phyloP scores from a whole-genome alignment of 2,329 filamentous ascomycete genomes.

The Aureobasidium sp. region DNA sequence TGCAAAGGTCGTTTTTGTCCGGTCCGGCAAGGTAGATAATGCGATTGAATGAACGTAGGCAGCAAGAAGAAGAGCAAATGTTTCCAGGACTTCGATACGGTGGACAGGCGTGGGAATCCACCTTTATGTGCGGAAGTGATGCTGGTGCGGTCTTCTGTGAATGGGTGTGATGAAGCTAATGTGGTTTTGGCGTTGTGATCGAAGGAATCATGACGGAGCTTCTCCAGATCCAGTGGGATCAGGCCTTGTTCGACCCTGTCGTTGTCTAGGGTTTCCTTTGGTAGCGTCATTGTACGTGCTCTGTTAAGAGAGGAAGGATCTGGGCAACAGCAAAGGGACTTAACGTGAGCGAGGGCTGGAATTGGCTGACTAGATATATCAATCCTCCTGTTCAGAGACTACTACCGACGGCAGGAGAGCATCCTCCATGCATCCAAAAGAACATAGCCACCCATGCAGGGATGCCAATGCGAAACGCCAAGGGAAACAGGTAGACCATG shows the following conservation, averaged over 20 bases:
- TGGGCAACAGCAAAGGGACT: neutral
- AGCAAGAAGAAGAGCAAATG: neutral
- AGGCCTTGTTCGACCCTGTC: neutral
- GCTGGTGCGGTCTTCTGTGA: neutral
- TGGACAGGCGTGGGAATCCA: neutral
- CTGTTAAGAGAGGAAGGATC: neutral
- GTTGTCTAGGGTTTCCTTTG: neutral
- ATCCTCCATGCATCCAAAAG: neutral
- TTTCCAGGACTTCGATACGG: neutral
- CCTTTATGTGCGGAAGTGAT: neutral
- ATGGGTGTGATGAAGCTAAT: neutral
- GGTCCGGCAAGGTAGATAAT: neutral
- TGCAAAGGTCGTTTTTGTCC: neutral
- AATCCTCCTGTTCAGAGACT: neutral
- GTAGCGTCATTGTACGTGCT: neutral
- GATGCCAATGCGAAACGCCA: neutral
- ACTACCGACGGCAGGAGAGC: neutral
- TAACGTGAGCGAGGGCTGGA: neutral
- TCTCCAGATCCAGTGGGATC: neutral
- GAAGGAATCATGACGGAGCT: neutral
- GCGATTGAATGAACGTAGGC: neutral
- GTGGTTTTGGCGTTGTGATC: neutral
- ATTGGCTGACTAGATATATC: neutral
- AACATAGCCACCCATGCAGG: neutral
- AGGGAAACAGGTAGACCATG: neutral